Evolutionary conservation across 345 rosid species (phyloP), one percentile per base, ranked within the genome.

Genomic region (Syzygium jambos): DNA sequence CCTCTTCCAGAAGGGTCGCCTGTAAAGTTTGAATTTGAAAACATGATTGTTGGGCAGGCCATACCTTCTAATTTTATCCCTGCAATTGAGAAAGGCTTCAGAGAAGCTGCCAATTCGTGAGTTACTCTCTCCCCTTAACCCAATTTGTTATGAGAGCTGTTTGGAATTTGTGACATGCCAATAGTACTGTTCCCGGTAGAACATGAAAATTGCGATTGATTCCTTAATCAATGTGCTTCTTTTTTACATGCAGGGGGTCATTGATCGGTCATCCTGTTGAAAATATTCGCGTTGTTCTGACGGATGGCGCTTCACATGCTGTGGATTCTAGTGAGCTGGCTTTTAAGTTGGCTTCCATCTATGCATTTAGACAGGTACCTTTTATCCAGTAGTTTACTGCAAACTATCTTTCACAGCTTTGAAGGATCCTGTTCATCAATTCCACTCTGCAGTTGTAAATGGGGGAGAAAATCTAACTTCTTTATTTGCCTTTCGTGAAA

Each of bases 261-360:
- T 88, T 96, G 85, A 98, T 96, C 68, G 99, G 99, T 86, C 98
- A 96, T 91, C 99, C 99, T 10, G 99, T 96, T 17, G 99, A 98
- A 93, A 96, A 95, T 90, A 54, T 96, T 19, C 95, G 98, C 3
- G 89, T 96, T 90, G 97, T 92, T 86, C 92, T 98, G 80, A 96
- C 97, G 7, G 99, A 98, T 87, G 99, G 99, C 85, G 98, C 98
- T 78, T 93, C 99, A 23, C 99, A 98, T 90, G 92, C 98, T 0
- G 99, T 98, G 87, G 99, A 98, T 94, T 98, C 99, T 56, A 98
- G 99, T 90, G 99, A 98, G 89, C 97, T 96, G 89, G 99, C 99
- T 23, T 98, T 98, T 91, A 98, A 98, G 89, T 91, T 98, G 87
- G 99, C 99, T 56, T 87, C 99, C 87, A 98, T 98, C 87, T 98